Evolutionary conservation across 1,284 basidiomycete genomes (phyloP), one percentile per base, ranked within the genome.

Genomic region (Tilletia setariae): DNA sequence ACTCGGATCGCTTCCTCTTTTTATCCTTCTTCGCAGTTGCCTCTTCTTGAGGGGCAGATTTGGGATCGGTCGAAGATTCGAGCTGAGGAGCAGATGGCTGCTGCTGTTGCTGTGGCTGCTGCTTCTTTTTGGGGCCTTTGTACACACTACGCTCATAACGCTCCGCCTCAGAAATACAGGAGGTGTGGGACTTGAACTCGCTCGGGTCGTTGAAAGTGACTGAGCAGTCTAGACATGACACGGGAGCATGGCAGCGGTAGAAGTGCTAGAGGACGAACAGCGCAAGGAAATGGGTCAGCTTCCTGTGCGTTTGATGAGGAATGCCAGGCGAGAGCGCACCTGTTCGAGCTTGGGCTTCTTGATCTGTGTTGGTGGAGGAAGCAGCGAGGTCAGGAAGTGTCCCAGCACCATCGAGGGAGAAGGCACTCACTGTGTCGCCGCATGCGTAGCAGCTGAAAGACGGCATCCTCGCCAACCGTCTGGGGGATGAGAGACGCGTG

Each of bases 171-270:
- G 75, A 78, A 65, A 83, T 73, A 63, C 81, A 83, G n/a, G 76
- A 74, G 28, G 78, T 80, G 68, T 83, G 81, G 16, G 70, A 59
- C 66, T 79, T 81, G 74, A 77, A 81, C 68, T 80, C 76, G 35
- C 75, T 68, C 3, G 80, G 79, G 1, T 62, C 67, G 56, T 72
- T 70, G 70, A 83, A 83, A 40, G 79, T 44, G 25, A 62, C 47
- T 64, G 77, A 79, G 71, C 81, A 83, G 67, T 83, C 81, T 2
- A 83, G 65, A 51, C 81, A 83, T 11, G 80, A 80, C 28, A 83
- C 71, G 25, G 79, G 72, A 15, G 79, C 70, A 25, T 69, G 74
- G 67, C 81, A 83, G 25, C 79, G 74, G 47, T 76, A 67, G 72
- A 70, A 79, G 68, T 82, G 80, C 68, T 79, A 75, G 11, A 7